Evolutionary conservation across 2,329 filamentous ascomycete species (phyloP).

Genomic region (Aspergillus unguis): DNA sequence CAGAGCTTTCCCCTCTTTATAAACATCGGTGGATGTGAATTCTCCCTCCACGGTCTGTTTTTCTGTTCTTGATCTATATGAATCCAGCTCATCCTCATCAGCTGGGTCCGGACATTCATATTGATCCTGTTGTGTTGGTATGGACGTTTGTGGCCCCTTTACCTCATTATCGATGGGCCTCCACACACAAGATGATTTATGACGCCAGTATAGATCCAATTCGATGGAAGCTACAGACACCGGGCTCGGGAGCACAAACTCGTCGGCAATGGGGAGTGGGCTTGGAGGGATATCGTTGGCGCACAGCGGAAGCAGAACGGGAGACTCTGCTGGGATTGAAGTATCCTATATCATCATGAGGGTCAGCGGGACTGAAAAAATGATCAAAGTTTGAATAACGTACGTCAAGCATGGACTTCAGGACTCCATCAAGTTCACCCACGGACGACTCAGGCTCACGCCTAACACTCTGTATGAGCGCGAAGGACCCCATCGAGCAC

Average conservation of each 20-base stretch:
- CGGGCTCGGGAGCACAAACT: conserved; percentile 16
- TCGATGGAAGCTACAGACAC: not conserved
- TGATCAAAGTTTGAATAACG: not conserved
- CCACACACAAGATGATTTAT: too few species aligned
- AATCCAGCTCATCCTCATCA: too few species aligned
- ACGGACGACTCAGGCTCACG: conserved; percentile 20
- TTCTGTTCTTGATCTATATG: too few species aligned
- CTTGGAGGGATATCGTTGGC: conserved; percentile 1
- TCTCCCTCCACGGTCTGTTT: too few species aligned
- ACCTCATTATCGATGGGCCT: too few species aligned
- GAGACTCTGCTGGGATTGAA: not conserved
- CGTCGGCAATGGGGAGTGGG: not conserved
- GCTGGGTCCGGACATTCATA: too few species aligned
- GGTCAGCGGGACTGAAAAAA: not conserved
- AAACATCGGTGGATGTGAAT: too few species aligned
- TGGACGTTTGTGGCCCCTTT: too few species aligned
- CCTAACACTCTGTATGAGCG: conserved; percentile 30
- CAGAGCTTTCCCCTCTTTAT: too few species aligned
- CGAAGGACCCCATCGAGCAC: conserved; percentile 21
- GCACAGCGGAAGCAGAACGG: conserved; percentile 6
- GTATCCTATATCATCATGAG: not conserved
- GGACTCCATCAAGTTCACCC: conserved; percentile 23
- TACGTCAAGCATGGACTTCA: conserved; percentile 7
- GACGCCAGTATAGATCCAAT: not conserved
- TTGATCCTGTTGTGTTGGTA: too few species aligned